Conservation (phyloP, 2,329 filamentous ascomycete genomes). For the Pseudogymnoascus sp. region DNA sequence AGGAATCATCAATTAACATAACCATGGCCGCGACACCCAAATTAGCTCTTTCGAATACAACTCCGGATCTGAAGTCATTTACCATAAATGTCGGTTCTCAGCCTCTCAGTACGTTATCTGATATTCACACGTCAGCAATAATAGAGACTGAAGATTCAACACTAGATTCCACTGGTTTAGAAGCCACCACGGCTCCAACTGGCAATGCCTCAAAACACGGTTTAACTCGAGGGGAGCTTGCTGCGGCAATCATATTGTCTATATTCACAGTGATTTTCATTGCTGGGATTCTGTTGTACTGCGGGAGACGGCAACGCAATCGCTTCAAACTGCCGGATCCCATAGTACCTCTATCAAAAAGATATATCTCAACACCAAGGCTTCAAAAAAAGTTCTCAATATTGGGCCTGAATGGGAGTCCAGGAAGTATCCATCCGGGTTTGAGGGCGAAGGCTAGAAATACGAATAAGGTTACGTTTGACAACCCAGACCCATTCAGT, state of each 20-base stretch:
- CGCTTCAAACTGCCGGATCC: not conserved
- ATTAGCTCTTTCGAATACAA: slow-evolving; percentile 8
- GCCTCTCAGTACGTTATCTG: not conserved
- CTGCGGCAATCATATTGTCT: not conserved
- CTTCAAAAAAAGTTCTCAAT: not conserved
- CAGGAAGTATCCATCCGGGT: not conserved
- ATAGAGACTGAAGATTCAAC: not conserved
- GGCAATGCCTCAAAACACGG: not conserved
- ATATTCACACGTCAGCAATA: slow-evolving; percentile 8
- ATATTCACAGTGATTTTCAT: not conserved
- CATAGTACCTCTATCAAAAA: not conserved
- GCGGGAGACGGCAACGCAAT: not conserved
- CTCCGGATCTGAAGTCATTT: slow-evolving; percentile 17
- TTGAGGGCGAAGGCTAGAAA: not conserved
- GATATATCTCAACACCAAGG: not conserved
- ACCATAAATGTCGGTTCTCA: slow-evolving; percentile 13
- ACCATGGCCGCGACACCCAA: slow-evolving; percentile 20
- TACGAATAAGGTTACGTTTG: not conserved
- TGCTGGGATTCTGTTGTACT: not conserved
- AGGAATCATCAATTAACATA: slow-evolving; percentile 16
- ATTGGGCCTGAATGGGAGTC: not conserved
- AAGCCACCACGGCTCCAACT: slow-evolving; percentile 3
- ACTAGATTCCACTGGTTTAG: not conserved
- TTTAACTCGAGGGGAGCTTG: not conserved
- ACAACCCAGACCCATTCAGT: not conserved